Conservation (phyloP, 768 basidiomycete genomes). For the Phylloporus arenicola region DNA sequence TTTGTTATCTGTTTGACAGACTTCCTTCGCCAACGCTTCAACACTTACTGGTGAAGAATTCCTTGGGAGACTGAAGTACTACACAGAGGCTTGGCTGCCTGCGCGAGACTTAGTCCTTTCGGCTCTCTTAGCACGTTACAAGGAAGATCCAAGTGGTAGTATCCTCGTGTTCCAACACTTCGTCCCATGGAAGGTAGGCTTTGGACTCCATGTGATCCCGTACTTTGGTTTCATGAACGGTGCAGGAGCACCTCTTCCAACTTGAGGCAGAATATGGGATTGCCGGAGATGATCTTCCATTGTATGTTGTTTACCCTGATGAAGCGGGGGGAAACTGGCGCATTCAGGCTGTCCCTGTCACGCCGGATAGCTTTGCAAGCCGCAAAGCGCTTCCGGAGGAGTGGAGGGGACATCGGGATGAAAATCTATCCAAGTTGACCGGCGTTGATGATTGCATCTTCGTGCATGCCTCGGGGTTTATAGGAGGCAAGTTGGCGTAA, state of each 20-base stretch:
- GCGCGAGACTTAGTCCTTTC: conserved; percentile 74
- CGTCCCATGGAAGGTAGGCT: conserved; percentile 79
- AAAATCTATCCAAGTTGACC: conserved; percentile 61
- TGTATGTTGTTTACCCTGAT: conserved; percentile 90
- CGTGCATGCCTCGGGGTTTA: conserved; percentile 94
- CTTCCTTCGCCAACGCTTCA: conserved; percentile 75
- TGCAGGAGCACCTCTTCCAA: conserved; percentile 84
- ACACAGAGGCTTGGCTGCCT: conserved; percentile 87
- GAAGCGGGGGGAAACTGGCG: conserved; percentile 76
- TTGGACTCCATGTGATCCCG: neutral
- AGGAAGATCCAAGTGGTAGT: conserved; percentile 64
- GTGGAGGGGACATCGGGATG: conserved; percentile 92
- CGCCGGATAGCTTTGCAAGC: conserved; percentile 81
- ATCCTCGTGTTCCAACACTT: conserved; percentile 78
- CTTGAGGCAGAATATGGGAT: conserved; percentile 60
- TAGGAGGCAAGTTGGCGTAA: conserved; percentile 61
- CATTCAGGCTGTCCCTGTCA: conserved; percentile 83
- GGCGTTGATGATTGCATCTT: conserved; percentile 86
- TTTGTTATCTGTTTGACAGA: conserved; percentile 36
- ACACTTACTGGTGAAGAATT: conserved; percentile 83
- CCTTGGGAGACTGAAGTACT: conserved; percentile 69
- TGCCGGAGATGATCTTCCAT: conserved; percentile 46
- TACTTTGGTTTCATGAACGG: conserved; percentile 12
- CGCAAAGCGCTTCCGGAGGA: conserved; percentile 88
- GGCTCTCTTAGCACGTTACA: conserved; percentile 49